Conservation (phyloP, 176 grass and related monocot genomes). For the Oryza coarctata region DNA sequence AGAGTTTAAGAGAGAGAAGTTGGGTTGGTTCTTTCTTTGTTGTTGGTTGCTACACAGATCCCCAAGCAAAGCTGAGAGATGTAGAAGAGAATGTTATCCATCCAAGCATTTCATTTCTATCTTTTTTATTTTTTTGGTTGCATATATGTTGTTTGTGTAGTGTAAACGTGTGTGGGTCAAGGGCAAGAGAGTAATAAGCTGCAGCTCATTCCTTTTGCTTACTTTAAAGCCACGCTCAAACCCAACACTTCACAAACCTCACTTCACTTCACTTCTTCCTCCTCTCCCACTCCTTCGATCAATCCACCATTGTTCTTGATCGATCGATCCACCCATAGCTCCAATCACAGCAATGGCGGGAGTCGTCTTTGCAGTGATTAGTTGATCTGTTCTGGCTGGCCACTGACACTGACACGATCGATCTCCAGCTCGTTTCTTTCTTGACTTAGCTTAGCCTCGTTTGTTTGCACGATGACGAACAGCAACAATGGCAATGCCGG, state of each 20-base stretch:
- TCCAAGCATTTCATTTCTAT: constrained; percentile 44
- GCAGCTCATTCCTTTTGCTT: constrained; percentile 93
- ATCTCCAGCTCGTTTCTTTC: not conserved
- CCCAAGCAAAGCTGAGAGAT: constrained; percentile 63
- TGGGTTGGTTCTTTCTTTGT: not conserved
- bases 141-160: constrained; percentile 37
- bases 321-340: not conserved
- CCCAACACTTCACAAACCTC: not conserved
- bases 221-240: constrained; percentile 66
- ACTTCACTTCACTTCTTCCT: constrained; percentile 23
- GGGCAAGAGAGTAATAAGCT: constrained; percentile 29
- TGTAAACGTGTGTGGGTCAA: constrained; percentile 23
- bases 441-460: not conserved
- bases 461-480: constrained; percentile 60
- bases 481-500: constrained; percentile 39
- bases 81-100: constrained; percentile 45
- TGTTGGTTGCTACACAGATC: constrained; percentile 86
- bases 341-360: constrained; percentile 43
- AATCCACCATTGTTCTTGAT: constrained; percentile 13
- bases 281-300: not conserved
- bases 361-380: constrained; percentile 32
- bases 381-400: constrained; percentile 48
- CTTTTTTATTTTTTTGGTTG: not conserved
- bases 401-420: not conserved
- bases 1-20: not conserved